These are phyloP conservation scores for Lentinula boryana DNA, from an alignment of 768 basidiomycete genomes.

Conservation along the genomic window DNA sequence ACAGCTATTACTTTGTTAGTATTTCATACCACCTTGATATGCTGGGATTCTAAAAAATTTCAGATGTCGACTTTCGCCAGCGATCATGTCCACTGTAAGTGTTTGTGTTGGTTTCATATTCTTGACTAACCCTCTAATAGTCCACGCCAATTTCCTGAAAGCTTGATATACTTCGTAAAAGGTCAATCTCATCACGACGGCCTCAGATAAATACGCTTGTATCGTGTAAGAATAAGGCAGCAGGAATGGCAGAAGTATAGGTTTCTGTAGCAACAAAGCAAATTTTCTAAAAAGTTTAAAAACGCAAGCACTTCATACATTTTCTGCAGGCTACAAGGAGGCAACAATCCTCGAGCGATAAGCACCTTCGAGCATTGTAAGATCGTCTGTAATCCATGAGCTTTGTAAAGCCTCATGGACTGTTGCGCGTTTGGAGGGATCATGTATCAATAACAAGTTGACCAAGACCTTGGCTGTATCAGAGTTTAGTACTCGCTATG, in stretches of 20 bases:
- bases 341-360: slow-evolving; percentile 50
- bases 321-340: slow-evolving; percentile 2
- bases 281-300: background rate
- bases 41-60: background rate
- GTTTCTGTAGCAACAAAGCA: background rate
- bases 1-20: slow-evolving; percentile 79
- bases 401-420: slow-evolving; percentile 55
- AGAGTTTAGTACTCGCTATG: background rate
- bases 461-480: slow-evolving; percentile 56
- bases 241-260: too few relatives aligned
- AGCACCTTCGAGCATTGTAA: slow-evolving; percentile 51
- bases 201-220: too few relatives aligned
- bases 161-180: slow-evolving; percentile 28
- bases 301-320: background rate
- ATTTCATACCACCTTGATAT: background rate
- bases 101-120: slow-evolving; percentile 10
- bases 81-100: slow-evolving; percentile 86
- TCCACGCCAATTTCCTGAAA: slow-evolving; percentile 86
- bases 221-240: too few relatives aligned
- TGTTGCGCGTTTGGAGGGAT: slow-evolving; percentile 55
- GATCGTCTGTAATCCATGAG: slow-evolving; percentile 62
- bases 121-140: slow-evolving; percentile 29
- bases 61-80: slow-evolving; percentile 87
- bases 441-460: slow-evolving; percentile 51
- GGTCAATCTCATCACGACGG: too few relatives aligned